phyloP scores from a whole-genome alignment of 148 eudicot genomes.

The Rhododendron griersonianum region DNA sequence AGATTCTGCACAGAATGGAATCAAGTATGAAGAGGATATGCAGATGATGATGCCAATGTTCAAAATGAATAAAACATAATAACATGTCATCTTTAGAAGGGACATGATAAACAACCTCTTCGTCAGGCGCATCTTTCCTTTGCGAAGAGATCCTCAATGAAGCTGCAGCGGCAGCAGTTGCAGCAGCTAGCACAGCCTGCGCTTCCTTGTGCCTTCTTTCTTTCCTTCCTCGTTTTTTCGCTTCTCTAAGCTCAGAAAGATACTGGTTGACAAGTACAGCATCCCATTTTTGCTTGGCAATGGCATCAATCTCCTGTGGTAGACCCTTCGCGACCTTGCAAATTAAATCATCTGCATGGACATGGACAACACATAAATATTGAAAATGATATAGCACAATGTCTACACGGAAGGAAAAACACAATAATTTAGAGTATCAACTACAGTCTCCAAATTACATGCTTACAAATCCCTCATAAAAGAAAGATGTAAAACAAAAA shows the following conservation, averaged over 20 bases:
- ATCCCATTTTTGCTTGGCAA: slow-evolving; percentile 77
- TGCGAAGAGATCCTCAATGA: slow-evolving; percentile 80
- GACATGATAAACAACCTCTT: slow-evolving; percentile 50
- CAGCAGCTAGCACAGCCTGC: slow-evolving; percentile 91
- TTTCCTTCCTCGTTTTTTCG: slow-evolving; percentile 86
- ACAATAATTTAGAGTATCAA: neutral
- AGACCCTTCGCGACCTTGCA: slow-evolving; percentile 59
- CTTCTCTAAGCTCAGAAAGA: slow-evolving; percentile 76
- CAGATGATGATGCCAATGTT: neutral
- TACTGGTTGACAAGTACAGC: slow-evolving; percentile 74
- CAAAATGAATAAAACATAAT: neutral
- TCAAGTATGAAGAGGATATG: neutral
- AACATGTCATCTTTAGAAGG: neutral
- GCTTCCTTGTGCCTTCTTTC: slow-evolving; percentile 95
- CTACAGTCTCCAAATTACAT: neutral
- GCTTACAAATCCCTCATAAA: slow-evolving; percentile 1
- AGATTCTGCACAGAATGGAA: slow-evolving; percentile 32
- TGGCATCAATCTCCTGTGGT: slow-evolving; percentile 59
- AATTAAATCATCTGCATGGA: slow-evolving; percentile 65
- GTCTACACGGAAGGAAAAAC: neutral
- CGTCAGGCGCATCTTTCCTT: slow-evolving; percentile 75
- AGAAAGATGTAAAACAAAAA: neutral
- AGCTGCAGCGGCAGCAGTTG: slow-evolving; percentile 97
- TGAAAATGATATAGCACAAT: neutral
- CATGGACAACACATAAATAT: slow-evolving; percentile 3